Conservation (phyloP, 352 stramenopile species). For the Phytophthora sp. region DNA sequence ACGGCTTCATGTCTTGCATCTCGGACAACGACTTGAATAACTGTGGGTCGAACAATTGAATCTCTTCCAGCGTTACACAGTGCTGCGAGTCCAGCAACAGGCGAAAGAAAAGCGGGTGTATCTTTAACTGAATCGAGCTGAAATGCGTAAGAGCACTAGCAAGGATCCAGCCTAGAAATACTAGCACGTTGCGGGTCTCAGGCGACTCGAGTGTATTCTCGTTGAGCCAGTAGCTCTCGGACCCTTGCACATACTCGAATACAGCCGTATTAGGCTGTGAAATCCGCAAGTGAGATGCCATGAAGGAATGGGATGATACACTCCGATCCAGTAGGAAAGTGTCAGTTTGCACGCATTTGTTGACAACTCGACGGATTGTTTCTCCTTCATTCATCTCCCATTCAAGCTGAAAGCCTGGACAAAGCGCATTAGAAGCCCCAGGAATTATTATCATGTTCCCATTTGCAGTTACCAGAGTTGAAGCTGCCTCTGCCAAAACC, state of each 20-base stretch:
- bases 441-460: slow-evolving; percentile 58
- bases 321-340: slow-evolving; percentile 59
- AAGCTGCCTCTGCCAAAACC: neutral
- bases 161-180: slow-evolving; percentile 73
- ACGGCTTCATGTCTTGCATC: slow-evolving; percentile 53
- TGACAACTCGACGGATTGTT: slow-evolving; percentile 51
- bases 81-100: slow-evolving; percentile 46
- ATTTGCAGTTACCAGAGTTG: slow-evolving; percentile 43
- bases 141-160: slow-evolving; percentile 58
- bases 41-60: slow-evolving; percentile 49
- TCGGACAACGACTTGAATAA: slow-evolving; percentile 53
- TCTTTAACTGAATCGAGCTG: slow-evolving; percentile 39
- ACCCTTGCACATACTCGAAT: slow-evolving; percentile 66
- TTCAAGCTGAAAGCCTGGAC: slow-evolving; percentile 47
- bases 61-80: slow-evolving; percentile 49
- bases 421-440: slow-evolving; percentile 22
- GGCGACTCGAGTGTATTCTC: slow-evolving; percentile 39
- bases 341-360: slow-evolving; percentile 47
- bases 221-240: slow-evolving; percentile 73
- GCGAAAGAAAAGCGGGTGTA: slow-evolving; percentile 61
- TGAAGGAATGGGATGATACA: slow-evolving; percentile 45
- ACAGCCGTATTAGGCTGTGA: slow-evolving; percentile 46
- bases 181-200: slow-evolving; percentile 42
- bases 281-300: slow-evolving; percentile 45
- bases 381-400: slow-evolving; percentile 33